Evolutionary conservation across 2,329 filamentous ascomycete genomes (phyloP).

Genomic region (Malbranchea zuffiana): DNA sequence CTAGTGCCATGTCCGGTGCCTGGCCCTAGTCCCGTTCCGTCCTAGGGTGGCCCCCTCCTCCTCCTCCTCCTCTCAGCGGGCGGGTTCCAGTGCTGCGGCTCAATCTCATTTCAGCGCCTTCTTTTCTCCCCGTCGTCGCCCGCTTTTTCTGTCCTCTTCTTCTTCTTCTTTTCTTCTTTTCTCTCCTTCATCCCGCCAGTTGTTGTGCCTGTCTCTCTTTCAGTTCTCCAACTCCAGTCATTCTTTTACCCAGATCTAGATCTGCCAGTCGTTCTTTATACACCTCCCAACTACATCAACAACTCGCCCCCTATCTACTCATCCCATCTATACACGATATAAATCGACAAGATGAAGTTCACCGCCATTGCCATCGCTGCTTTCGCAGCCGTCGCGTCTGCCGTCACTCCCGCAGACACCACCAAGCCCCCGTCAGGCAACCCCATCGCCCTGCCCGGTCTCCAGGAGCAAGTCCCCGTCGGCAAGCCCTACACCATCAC

Average conservation of each 20-base stretch:
- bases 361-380: slow-evolving; percentile 27
- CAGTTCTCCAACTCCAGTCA: slow-evolving; percentile 17
- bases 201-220: slow-evolving; percentile 11
- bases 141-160: slow-evolving; percentile 11
- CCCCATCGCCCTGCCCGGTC: slow-evolving; percentile 42
- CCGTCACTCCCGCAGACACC: slow-evolving; percentile 30
- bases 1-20: background rate
- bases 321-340: too few species aligned
- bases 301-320: background rate
- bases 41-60: background rate
- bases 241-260: slow-evolving; percentile 16
- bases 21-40: slow-evolving; percentile 1
- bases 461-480: slow-evolving; percentile 45
- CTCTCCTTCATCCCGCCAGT: slow-evolving; percentile 10
- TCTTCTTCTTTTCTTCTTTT: slow-evolving; percentile 6
- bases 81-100: too few species aligned
- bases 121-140: slow-evolving; percentile 13
- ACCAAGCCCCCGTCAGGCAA: slow-evolving; percentile 38
- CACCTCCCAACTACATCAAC: slow-evolving; percentile 18
- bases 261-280: slow-evolving; percentile 12
- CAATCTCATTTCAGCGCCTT: slow-evolving; percentile 12
- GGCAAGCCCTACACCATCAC: slow-evolving; percentile 48
- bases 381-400: slow-evolving; percentile 30
- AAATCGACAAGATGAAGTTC: slow-evolving; percentile 31
- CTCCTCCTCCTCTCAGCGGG: slow-evolving; percentile 3